A percentile compares a stretch with the other conserved stretches of the same genome.
Evolutionary conservation across 2,329 filamentous ascomycete genomes (phyloP).

Genomic region (Colletotrichum sp.): DNA sequence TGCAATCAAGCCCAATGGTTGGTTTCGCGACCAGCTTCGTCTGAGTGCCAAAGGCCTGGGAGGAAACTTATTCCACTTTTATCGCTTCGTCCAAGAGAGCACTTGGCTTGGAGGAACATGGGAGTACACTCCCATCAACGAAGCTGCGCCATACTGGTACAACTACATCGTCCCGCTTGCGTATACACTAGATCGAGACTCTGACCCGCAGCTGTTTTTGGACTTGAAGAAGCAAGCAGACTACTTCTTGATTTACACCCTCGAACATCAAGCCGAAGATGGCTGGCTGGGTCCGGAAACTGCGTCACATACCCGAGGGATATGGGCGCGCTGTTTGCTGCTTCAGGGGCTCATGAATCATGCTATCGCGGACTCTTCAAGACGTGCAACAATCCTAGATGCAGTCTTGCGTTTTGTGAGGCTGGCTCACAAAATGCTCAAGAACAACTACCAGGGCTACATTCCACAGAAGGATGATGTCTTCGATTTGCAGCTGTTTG

Average conservation of each 20-base stretch:
- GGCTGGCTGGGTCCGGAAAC: constrained; percentile 63
- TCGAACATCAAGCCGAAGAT: constrained; percentile 54
- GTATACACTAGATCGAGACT: constrained; percentile 43
- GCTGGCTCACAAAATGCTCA: constrained; percentile 59
- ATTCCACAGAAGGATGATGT: constrained; percentile 45
- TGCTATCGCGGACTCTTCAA: constrained; percentile 49
- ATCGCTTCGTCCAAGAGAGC: constrained; percentile 53
- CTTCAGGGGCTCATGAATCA: constrained; percentile 51
- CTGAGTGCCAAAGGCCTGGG: constrained; percentile 55
- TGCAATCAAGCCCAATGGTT: constrained; percentile 53
- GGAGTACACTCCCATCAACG: constrained; percentile 61
- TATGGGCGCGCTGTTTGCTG: constrained; percentile 58
- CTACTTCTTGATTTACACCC: constrained; percentile 46
- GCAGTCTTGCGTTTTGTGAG: constrained; percentile 54
- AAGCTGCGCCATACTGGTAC: constrained; percentile 64
- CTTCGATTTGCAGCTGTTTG: constrained; percentile 40
- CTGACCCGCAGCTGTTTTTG: constrained; percentile 29
- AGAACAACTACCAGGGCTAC: constrained; percentile 55
- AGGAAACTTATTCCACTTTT: constrained; percentile 59
- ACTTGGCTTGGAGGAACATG: constrained; percentile 52
- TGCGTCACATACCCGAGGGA: constrained; percentile 40
- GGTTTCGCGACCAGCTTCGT: constrained; percentile 54
- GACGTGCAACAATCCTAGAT: constrained; percentile 47
- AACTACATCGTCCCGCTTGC: constrained; percentile 63
- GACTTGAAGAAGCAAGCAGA: constrained; percentile 22